Base-by-base conservation (phyloP, 2,329 filamentous ascomycete species). In the Monilinia fructicola region DNA sequence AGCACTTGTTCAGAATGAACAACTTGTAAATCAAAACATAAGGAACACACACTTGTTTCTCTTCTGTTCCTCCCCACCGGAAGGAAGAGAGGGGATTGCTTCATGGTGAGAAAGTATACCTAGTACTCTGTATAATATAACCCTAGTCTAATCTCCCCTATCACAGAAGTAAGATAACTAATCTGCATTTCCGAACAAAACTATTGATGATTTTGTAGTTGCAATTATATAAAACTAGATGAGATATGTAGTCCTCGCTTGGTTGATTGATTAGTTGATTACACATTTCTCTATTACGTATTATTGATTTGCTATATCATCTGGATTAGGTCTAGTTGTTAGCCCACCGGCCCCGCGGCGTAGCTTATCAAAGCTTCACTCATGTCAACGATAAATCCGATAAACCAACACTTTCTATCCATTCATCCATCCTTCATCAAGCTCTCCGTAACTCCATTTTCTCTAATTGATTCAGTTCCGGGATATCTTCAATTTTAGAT, bases 371-470 rank as follows among this genome's bases (percentile, higher is more conserved):
- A 44, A 28, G 40, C 6, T 31, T 46, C 23, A 44, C 40, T 46
- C 55, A 46, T 31, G 3, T 50, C 46, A 50, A 50, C n/a, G 44
- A 61, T 48, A 23, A 60, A 50, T 60, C 56, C 56, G 44, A 60
- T 52, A 40, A 38, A 38, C n/a, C 6, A 50, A 50, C 58, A 16
- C 23, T n/a, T 38, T 28, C 14, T 26, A n/a, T 21, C 5, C 16
- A 5, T 44, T 1, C 14, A 44, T 21, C 21, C 5, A 4, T 23
- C 18, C 26, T 38, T 21, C 44, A 50, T 50, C 31, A n/a, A 60
- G n/a, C 28, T 50, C 28, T 60, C 58, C 58, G 58, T 26, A 60
- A 60, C 58, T 60, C 58, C 58, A 50, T 4, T 14, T 26, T 7
- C 56, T 50, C 58, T 38, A 50, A 26, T 50, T 26, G 44, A 38